phyloP scores from a whole-genome alignment of 805 yeast species.

The Candida arabinofermentans region DNA sequence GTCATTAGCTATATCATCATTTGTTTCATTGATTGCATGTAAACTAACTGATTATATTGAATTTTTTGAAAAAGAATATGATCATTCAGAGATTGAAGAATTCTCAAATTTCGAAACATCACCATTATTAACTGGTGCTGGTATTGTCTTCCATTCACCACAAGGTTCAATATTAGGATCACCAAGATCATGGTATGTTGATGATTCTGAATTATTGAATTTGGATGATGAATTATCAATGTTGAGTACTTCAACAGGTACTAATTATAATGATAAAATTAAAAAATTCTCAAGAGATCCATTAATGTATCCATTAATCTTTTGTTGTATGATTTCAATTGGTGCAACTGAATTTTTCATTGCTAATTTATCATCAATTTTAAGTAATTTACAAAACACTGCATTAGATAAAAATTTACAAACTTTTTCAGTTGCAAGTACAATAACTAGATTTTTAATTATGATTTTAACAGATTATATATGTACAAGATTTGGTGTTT shows the following conservation, averaged over 20 bases:
- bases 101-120: conserved; percentile 31
- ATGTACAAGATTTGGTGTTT: conserved; percentile 25
- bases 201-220: conserved; percentile 18
- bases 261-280: conserved; percentile 10
- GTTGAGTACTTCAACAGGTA: conserved; percentile 18
- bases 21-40: conserved; percentile 26
- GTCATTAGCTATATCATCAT: conserved; percentile 13
- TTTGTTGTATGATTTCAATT: conserved; percentile 60
- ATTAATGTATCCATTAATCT: conserved; percentile 60
- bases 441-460: conserved; percentile 59
- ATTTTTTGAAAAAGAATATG: conserved; percentile 21
- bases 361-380: conserved; percentile 66
- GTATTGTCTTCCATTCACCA: conserved; percentile 26
- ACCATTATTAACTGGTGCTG: conserved; percentile 32
- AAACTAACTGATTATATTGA: conserved; percentile 26
- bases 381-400: conserved; percentile 17
- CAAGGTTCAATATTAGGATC: conserved; percentile 23
- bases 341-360: conserved; percentile 88
- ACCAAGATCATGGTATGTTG: conserved; percentile 28
- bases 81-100: conserved; percentile 20
- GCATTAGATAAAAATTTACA: conserved; percentile 23
- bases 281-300: conserved; percentile 35
- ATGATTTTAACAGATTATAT: conserved; percentile 69
- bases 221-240: conserved; percentile 27
- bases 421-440: conserved; percentile 55